Percentiles rank a stretch among this genome's conserved stretches.
These are phyloP conservation scores for Diaporthe citri DNA, from an alignment of 2,329 filamentous ascomycete species.

Conservation along the genomic window DNA sequence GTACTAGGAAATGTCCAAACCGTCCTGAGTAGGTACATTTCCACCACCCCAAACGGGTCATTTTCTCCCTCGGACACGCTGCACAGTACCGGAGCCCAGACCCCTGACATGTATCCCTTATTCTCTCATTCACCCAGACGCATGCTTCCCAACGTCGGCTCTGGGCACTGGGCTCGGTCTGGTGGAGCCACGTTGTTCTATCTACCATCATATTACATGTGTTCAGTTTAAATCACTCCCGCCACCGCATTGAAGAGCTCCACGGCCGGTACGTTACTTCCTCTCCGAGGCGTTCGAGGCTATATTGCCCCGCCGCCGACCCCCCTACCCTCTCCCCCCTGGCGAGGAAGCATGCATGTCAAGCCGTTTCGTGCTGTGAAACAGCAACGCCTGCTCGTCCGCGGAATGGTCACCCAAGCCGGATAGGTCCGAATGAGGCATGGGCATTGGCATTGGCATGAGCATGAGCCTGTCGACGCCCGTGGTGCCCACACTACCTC, in stretches of 20 bases:
- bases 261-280: slow-evolving; percentile 12
- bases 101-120: slow-evolving; percentile 36
- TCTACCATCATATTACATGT: slow-evolving; percentile 46
- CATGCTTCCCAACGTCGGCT: slow-evolving; percentile 41
- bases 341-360: slow-evolving; percentile 27
- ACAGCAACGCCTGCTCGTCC: slow-evolving; percentile 16
- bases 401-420: neutral
- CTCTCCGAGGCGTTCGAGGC: slow-evolving; percentile 14
- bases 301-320: slow-evolving; percentile 16
- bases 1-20: slow-evolving; percentile 7
- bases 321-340: neutral
- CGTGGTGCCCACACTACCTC: neutral
- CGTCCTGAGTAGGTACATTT: slow-evolving; percentile 18
- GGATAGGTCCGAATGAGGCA: slow-evolving; percentile 20
- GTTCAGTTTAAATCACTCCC: slow-evolving; percentile 37
- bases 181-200: slow-evolving; percentile 54
- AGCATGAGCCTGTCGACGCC: neutral
- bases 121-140: slow-evolving; percentile 28
- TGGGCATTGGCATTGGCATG: neutral
- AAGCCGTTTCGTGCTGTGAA: slow-evolving; percentile 17
- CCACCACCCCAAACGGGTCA: slow-evolving; percentile 5
- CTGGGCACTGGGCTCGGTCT: slow-evolving; percentile 37
- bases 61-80: neutral
- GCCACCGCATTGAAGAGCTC: slow-evolving; percentile 24
- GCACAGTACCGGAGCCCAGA: neutral